phyloP scores from a whole-genome alignment of 164 flowering plant species.

The Berberis thunbergii region DNA sequence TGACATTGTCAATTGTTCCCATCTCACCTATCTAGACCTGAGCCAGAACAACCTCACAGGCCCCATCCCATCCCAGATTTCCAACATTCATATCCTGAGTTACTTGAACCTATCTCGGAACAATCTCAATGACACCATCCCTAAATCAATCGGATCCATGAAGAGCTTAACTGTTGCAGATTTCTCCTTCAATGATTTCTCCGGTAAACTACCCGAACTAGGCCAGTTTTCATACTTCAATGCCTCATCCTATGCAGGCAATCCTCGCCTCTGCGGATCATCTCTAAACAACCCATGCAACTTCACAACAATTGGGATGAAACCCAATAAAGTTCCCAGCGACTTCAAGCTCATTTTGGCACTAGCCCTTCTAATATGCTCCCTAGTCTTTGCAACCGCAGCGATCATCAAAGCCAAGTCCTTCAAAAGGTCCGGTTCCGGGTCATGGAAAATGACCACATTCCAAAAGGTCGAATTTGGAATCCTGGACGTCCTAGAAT shows the following conservation, averaged over 20 bases:
- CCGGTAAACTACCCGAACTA: slow-evolving; percentile 69
- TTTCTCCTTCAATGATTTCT: slow-evolving; percentile 87
- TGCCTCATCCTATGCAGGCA: slow-evolving; percentile 74
- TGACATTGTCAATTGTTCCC: slow-evolving; percentile 51
- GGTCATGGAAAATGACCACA: slow-evolving; percentile 74
- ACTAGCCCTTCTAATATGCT: slow-evolving; percentile 61
- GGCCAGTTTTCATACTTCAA: slow-evolving; percentile 84
- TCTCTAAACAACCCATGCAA: background rate
- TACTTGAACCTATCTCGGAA: slow-evolving; percentile 82
- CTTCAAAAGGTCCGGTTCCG: slow-evolving; percentile 25
- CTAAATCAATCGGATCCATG: slow-evolving; percentile 67
- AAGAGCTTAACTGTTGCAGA: slow-evolving; percentile 80
- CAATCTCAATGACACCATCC: slow-evolving; percentile 55
- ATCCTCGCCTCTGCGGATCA: slow-evolving; percentile 67
- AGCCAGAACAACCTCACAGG: slow-evolving; percentile 83
- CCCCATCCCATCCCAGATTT: slow-evolving; percentile 52
- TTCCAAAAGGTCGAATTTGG: slow-evolving; percentile 68
- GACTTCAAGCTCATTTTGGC: slow-evolving; percentile 49
- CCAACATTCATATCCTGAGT: slow-evolving; percentile 52
- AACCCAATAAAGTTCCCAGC: background rate
- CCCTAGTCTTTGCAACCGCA: slow-evolving; percentile 50
- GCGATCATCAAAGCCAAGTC: slow-evolving; percentile 65
- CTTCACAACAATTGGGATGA: background rate
- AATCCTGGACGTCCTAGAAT: slow-evolving; percentile 55
- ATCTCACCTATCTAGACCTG: slow-evolving; percentile 64